phyloP scores from a whole-genome alignment of 495 filamentous ascomycete species.

The Neurospora sp. region DNA sequence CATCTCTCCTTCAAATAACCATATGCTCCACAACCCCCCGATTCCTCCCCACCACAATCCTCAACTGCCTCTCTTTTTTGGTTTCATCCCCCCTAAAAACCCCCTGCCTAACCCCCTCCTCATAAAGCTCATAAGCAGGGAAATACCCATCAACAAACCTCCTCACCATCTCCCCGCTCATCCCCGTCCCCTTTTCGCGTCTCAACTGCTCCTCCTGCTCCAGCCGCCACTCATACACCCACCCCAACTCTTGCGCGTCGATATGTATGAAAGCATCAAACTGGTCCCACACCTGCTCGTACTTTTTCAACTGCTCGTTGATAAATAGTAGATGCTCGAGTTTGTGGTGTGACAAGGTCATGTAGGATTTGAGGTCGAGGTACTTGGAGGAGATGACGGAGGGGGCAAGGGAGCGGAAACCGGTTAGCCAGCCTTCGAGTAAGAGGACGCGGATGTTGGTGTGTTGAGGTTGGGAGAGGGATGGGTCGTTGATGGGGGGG shows the following conservation, averaged over 20 bases:
- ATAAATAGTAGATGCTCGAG: conserved; percentile 62
- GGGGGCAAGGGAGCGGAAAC: conserved; percentile 59
- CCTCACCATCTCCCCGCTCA: conserved; percentile 52
- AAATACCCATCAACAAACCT: conserved; percentile 49
- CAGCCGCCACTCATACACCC: conserved; percentile 80
- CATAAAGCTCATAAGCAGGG: conserved; percentile 62
- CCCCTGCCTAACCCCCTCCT: conserved; percentile 54
- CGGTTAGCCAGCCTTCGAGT: conserved; percentile 90
- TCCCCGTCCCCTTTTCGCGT: conserved; percentile 44
- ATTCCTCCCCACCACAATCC: conserved; percentile 60
- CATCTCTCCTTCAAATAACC: conserved; percentile 33
- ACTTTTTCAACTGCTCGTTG: conserved; percentile 57
- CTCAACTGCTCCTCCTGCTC: conserved; percentile 70
- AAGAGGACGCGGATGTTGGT: conserved; percentile 52
- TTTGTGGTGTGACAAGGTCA: conserved; percentile 44
- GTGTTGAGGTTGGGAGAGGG: conserved; percentile 20
- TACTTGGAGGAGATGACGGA: conserved; percentile 43
- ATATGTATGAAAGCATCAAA: conserved; percentile 83
- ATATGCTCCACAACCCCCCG: conserved; percentile 51
- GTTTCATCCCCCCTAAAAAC: conserved; percentile 36
- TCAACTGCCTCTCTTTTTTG: conserved; percentile 50
- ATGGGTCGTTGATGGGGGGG: conserved; percentile 50
- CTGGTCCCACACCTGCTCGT: conserved; percentile 63
- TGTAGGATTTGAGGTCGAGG: conserved; percentile 35
- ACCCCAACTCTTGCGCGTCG: conserved; percentile 66